Evolutionary conservation across 495 filamentous ascomycete genomes (phyloP), one percentile per base, ranked within the genome.

Genomic region (Penicillium flavigenum): DNA sequence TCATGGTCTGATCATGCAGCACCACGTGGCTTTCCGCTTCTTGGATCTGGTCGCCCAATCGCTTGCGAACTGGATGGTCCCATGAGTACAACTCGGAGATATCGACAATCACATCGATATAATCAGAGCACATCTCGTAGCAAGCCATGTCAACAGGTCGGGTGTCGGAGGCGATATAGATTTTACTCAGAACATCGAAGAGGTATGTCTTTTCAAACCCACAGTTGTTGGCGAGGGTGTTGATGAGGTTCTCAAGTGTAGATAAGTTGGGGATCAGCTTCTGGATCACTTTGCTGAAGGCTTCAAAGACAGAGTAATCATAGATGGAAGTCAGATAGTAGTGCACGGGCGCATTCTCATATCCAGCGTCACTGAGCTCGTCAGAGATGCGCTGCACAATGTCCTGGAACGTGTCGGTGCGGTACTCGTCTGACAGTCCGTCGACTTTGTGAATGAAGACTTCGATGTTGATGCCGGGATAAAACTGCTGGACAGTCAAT

Each of bases 361-460:
- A 86, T 0, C 93, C 92, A 54, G 86, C 81, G 71, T 98, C 94
- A 22, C 86, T 90, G 29, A 98, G 87, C 70, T 98, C 95, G 72
- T 98, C 94, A 53, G 95, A 91, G 56, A 96, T 96, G n/a, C 90
- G 86, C 70, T 98, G 94, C 38, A 90, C 89, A 51, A 98, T 91
- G 66, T 98, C 95, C 51, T 93, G 86, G 75, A 96, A 91, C 5
- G 90, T 93, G 58, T 98, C 94, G 39, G 88, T 82, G 60, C 92
- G 90, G 76, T 92, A 98, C 72, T 98, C 95, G 39, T 98, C 95
- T 27, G 88, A 91, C 10, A 98, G 81, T 3, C 90, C 93, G 65
- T 98, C 94, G 11, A 96, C 91, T 65, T 98, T 98, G 78, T 98
- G 95, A 60, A 98, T 95, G 73, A 98, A 97, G 31, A 98, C 92